Base-by-base conservation (phyloP, 805 yeast genomes). In the Cyberlindnera subsufficiens region DNA sequence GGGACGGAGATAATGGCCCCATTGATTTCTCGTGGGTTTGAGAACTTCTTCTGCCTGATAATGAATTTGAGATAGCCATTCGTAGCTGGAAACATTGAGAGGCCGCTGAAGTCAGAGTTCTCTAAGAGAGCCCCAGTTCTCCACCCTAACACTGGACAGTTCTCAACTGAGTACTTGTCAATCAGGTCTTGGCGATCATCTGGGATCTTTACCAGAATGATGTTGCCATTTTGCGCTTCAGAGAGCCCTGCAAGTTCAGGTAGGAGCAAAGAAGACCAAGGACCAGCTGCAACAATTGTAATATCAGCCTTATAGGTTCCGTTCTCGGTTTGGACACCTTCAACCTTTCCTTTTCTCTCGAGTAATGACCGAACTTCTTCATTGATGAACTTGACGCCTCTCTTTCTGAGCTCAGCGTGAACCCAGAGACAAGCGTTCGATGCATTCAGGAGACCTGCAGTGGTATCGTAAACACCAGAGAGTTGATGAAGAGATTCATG, bases 211-310 rank as follows among this genome's bases (percentile, higher is more conserved):
- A 63, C 51, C 17, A 59, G 42, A 3, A 63, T 42, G n/a, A 68
- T 58, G 46, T 65, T 67, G 14, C 69, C 72, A 7, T 60, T 55
- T 14, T 64, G 56, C 0, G 64, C 72, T 45, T 65, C 69, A 45
- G 59, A 60, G 32, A 64, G 53, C 10, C 69, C 68, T 38, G 59
- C 62, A 6, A 67, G 47, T 29, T 51, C 47, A 10, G 51, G 53
- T 1, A 54, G 32, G 4, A 53, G 6, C 1, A 53, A 50, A 3
- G 58, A 43, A 6, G 56, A 35, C 60, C 60, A 55, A n/a, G 60
- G 57, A 17, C 58, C 60, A 39, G 51, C 30, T 5, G 52, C 49
- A 3, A 46, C 37, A 17, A 55, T 45, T 1, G 49, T 43, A 16
- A 52, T 11, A 30, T 54, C 57, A 11, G 53, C 47, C 8, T 18